Evolutionary conservation across 2,329 filamentous ascomycete genomes (phyloP).

Genomic region (Madurella mycetomatis): DNA sequence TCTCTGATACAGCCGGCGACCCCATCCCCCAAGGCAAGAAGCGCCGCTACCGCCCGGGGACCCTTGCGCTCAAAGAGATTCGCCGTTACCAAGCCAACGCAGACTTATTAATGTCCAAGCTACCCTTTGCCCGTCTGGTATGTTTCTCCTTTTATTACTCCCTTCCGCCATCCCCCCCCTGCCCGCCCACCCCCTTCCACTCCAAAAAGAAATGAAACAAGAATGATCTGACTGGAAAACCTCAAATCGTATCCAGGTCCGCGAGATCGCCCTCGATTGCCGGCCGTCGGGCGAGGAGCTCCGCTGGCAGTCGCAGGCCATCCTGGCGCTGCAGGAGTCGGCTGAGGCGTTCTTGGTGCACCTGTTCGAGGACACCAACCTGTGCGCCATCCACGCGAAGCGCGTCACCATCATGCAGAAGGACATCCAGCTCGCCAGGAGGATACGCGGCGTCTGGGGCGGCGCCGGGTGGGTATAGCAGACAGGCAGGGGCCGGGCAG

Average conservation of each 20-base stretch:
- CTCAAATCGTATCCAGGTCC: slow-evolving; percentile 41
- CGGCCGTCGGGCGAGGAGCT: slow-evolving; percentile 64
- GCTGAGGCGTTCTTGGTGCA: slow-evolving; percentile 95
- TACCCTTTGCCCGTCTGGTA: slow-evolving; percentile 75
- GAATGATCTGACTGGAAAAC: too few relatives aligned
- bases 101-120: slow-evolving; percentile 76
- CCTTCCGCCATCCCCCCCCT: too few relatives aligned
- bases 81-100: slow-evolving; percentile 84
- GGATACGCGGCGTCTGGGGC: slow-evolving; percentile 75
- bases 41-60: slow-evolving; percentile 71
- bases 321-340: slow-evolving; percentile 88
- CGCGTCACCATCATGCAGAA: slow-evolving; percentile 97
- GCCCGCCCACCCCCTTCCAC: neutral
- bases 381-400: slow-evolving; percentile 96
- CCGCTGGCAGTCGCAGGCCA: slow-evolving; percentile 94
- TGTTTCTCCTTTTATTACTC: neutral
- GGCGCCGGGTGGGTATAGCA: slow-evolving; percentile 51
- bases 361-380: slow-evolving; percentile 93
- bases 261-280: slow-evolving; percentile 66
- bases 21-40: slow-evolving; percentile 60
- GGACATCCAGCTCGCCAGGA: slow-evolving; percentile 86
- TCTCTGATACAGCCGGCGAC: slow-evolving; percentile 57
- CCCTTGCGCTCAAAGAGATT: slow-evolving; percentile 86
- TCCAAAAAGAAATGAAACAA: neutral
- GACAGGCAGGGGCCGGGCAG: too few relatives aligned